Percentiles rank a stretch among this genome's conserved stretches.
Conservation (phyloP, 2,329 filamentous ascomycete species). For the Metarhizium humberi region DNA sequence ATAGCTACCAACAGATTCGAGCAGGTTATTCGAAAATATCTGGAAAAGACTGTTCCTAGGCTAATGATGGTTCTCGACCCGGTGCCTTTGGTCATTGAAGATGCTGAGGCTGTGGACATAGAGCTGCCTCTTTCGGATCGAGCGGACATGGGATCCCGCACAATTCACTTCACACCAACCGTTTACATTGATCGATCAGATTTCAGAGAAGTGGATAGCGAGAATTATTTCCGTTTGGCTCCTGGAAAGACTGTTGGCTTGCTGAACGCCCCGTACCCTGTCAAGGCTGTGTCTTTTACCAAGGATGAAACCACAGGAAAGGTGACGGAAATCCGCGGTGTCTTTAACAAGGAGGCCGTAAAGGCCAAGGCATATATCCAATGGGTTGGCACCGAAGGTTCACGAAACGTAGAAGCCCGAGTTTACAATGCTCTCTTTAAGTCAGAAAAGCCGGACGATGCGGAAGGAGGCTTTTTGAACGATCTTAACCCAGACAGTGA, state of each 20-base stretch:
- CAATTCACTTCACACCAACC: conserved; percentile 58
- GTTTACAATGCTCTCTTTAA: conserved; percentile 81
- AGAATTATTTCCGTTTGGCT: conserved; percentile 72
- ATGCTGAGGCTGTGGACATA: conserved; percentile 53
- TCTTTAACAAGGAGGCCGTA: conserved; percentile 61
- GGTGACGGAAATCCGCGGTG: conserved; percentile 54
- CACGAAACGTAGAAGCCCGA: conserved; percentile 63
- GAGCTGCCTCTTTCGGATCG: conserved; percentile 78
- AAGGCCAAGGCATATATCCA: conserved; percentile 80
- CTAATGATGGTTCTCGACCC: conserved; percentile 87
- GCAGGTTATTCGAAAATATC: conserved; percentile 72
- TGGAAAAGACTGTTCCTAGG: conserved; percentile 80
- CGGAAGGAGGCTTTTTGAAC: conserved; percentile 70
- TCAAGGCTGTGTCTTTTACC: conserved; percentile 60
- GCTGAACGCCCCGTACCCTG: conserved; percentile 60
- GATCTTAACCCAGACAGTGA: conserved; percentile 82
- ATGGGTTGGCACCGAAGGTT: conserved; percentile 66
- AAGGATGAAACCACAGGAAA: conserved; percentile 56
- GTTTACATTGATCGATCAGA: conserved; percentile 81
- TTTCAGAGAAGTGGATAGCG: conserved; percentile 65
- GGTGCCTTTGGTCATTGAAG: conserved; percentile 71
- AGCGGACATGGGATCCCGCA: conserved; percentile 54
- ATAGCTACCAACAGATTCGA: conserved; percentile 82
- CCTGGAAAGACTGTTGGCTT: conserved; percentile 71
- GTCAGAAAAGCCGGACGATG: conserved; percentile 69